Evolutionary conservation across 169 alveolate species (phyloP).

Genomic region (Besnoitia besnoiti): DNA sequence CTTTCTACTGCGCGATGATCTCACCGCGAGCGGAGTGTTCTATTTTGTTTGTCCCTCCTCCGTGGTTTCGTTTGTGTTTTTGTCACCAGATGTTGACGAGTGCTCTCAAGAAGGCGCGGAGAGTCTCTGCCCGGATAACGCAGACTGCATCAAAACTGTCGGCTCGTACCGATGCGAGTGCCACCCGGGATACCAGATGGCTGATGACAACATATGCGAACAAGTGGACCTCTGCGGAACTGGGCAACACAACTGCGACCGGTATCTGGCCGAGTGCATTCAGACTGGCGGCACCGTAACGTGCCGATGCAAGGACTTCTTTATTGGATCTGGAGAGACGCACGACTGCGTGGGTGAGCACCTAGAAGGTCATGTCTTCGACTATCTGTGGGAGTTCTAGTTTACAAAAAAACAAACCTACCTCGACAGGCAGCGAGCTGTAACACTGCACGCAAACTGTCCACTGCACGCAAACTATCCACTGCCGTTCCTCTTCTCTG

Average conservation of each 20-base stretch:
- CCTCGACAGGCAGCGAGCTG: too few species aligned
- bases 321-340: constrained; percentile 61
- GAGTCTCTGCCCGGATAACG: constrained; percentile 51
- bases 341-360: constrained; percentile 44
- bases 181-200: constrained; percentile 54
- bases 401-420: too few species aligned
- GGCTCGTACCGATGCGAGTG: constrained; percentile 70
- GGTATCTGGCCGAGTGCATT: constrained; percentile 57
- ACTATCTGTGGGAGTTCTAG: too few species aligned
- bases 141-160: constrained; percentile 64
- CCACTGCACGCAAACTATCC: too few species aligned
- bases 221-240: constrained; percentile 43
- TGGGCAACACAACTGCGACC: constrained; percentile 61
- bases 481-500: not conserved
- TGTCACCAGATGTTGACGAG: constrained; percentile 66
- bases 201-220: not conserved
- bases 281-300: constrained; percentile 57
- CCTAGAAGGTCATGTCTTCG: not conserved
- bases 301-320: constrained; percentile 67
- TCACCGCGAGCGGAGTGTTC: too few species aligned
- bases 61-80: constrained; percentile 70
- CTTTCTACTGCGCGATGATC: too few species aligned
- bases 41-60: too few species aligned
- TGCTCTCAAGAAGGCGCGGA: constrained; percentile 60
- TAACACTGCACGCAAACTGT: too few species aligned